Base-by-base conservation (phyloP, 2,329 filamentous ascomycete species). In the Trichothecium roseum region DNA sequence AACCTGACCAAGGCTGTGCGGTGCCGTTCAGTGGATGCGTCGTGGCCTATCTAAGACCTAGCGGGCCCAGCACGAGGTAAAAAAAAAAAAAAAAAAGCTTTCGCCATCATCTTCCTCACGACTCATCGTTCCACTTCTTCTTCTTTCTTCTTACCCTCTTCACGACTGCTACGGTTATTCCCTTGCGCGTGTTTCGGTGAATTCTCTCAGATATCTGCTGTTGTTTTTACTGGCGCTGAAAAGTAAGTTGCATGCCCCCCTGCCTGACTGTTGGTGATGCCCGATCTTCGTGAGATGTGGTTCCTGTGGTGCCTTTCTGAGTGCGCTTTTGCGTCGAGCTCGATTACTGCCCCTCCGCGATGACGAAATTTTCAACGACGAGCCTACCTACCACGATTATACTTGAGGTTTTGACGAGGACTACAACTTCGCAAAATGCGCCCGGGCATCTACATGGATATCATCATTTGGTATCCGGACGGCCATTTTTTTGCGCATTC, bases 161-260 rank as follows among this genome's bases (percentile, higher is more conserved):
- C 54, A 56, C 56, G 53, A 47, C 57, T 59, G 52, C 54, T 53
- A 55, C 53, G 52, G 52, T 60, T 64, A 58, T 66, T 66, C 63
- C 60, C 57, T 63, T 62, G 53, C 58, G 58, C 59, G 57, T 60
- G 55, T 60, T 62, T 61, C 57, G 56, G 55, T 56, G 55, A 48
- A 49, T 60, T 59, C 55, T 53, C 56, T 58, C 50, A 59, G 53
- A 58, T 50, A 55, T 51, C 57, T 57, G 56, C 55, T 56, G 53
- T 59, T 59, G 59, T 62, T 65, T 59, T 65, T 65, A 56, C 59
- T 61, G 64, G 64, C 64, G 63, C 64, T 56, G 57, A 69, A 69
- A 68, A 69, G 66, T 69, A 56, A 69, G 66, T 69, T 43, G 45
- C 42, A 30, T 32, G 30, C 37, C 33, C 37, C 33, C 32, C 27